These are phyloP conservation scores for Trichoderma sp. DNA, from an alignment of 2,329 filamentous ascomycete genomes.

Conservation along the genomic window DNA sequence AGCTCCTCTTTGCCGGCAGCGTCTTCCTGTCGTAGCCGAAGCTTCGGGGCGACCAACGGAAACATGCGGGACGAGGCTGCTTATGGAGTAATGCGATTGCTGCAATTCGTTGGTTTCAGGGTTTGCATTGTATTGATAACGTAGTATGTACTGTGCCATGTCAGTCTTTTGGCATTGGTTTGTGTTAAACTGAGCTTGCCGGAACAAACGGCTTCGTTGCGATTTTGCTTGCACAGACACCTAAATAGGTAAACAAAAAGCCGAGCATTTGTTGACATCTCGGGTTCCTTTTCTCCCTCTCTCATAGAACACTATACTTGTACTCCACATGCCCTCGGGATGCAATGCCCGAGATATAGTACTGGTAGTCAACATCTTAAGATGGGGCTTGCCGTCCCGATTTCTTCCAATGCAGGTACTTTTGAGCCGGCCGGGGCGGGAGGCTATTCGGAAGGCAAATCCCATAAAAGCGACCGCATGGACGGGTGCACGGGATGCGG, in stretches of 20 bases:
- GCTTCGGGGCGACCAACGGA: slow-evolving; percentile 27
- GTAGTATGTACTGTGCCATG: no score
- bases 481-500: neutral
- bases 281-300: neutral
- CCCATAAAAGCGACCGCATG: neutral
- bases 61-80: slow-evolving; percentile 32
- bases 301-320: neutral
- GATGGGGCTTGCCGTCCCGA: neutral
- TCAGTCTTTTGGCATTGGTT: no score
- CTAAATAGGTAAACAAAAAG: no score
- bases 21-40: slow-evolving; percentile 32
- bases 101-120: neutral
- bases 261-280: no score
- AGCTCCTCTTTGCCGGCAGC: slow-evolving; percentile 27
- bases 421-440: slow-evolving; percentile 1
- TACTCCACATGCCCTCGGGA: neutral
- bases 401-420: slow-evolving; percentile 11
- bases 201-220: no score
- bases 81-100: neutral
- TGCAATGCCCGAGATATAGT: neutral
- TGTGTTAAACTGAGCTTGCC: no score
- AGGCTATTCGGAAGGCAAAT: neutral
- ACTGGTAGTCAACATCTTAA: neutral
- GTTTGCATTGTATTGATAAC: no score
- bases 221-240: no score